Conservation (phyloP, 2,329 filamentous ascomycete genomes). For the Lizonia empirigonia region DNA sequence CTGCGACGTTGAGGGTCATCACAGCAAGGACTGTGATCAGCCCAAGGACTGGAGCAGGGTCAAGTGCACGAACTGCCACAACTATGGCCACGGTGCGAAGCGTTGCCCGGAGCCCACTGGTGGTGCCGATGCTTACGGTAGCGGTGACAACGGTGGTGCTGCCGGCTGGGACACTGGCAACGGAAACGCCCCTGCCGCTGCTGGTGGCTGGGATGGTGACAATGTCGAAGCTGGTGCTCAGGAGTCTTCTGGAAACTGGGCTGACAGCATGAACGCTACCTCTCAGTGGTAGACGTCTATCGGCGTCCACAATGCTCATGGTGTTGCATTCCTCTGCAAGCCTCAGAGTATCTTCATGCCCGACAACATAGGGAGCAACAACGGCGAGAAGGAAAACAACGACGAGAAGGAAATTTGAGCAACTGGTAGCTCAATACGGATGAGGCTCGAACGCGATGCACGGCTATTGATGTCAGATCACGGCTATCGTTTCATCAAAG, state of each 20-base stretch:
- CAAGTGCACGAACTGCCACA: slow-evolving; percentile 63
- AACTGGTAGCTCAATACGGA: slow-evolving; percentile 3
- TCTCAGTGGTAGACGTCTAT: slow-evolving; percentile 14
- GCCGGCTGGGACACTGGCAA: slow-evolving; percentile 30
- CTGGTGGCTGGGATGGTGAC: slow-evolving; percentile 26
- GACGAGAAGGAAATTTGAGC: neutral
- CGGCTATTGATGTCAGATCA: neutral
- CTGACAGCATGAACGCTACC: slow-evolving; percentile 4
- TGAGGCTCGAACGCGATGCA: neutral
- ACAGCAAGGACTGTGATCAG: slow-evolving; percentile 58
- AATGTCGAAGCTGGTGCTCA: slow-evolving; percentile 17
- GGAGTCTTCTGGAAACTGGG: slow-evolving; percentile 16
- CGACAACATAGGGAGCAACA: neutral
- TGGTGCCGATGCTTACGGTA: slow-evolving; percentile 27
- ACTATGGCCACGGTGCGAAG: slow-evolving; percentile 52
- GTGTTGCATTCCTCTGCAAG: no score
- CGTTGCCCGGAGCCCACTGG: slow-evolving; percentile 47
- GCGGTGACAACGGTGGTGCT: slow-evolving; percentile 30
- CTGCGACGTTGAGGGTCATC: slow-evolving; percentile 68
- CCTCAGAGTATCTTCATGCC: neutral
- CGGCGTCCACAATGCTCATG: no score
- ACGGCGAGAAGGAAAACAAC: no score
- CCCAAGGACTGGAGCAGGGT: slow-evolving; percentile 63
- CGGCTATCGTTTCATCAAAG: neutral
- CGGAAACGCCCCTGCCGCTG: slow-evolving; percentile 19